Conservation (phyloP, 2,329 filamentous ascomycete species). For the Xylariaceae sp. region DNA sequence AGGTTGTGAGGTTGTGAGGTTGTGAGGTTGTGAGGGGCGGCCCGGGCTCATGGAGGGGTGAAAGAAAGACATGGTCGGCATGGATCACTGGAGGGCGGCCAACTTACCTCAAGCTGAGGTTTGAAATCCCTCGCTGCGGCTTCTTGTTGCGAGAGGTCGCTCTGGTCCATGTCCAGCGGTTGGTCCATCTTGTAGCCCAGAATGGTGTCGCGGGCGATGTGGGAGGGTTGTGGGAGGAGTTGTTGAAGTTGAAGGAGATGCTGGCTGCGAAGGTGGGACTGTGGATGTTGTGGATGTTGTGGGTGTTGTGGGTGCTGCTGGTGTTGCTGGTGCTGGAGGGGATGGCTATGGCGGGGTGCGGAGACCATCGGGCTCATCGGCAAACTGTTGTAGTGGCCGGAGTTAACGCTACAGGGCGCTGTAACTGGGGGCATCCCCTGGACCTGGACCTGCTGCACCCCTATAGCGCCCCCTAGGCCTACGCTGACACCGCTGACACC, state of each 20-base stretch:
- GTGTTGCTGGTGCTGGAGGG: not conserved
- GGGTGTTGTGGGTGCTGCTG: not conserved
- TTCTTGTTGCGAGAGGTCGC: constrained; percentile 53
- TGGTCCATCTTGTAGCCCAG: constrained; percentile 36
- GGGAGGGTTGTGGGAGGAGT: constrained; percentile 12
- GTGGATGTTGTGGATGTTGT: not conserved
- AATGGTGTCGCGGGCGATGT: constrained; percentile 9
- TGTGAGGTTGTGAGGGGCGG: not conserved
- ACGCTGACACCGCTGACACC: constrained; percentile 13
- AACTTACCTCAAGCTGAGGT: constrained; percentile 49
- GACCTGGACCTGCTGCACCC: not conserved
- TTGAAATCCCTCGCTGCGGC: constrained; percentile 55
- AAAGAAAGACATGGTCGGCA: not conserved
- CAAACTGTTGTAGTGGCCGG: constrained; percentile 10
- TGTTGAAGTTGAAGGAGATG: not conserved
- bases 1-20: not conserved
- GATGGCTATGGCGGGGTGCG: constrained; percentile 6
- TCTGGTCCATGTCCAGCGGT: constrained; percentile 27
- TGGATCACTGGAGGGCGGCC: constrained; percentile 1
- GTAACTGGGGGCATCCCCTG: constrained; percentile 12
- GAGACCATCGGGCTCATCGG: not conserved
- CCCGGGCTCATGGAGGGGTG: not conserved
- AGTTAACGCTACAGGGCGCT: constrained; percentile 8
- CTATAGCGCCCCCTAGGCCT: constrained; percentile 5
- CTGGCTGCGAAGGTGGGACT: not conserved